These are phyloP conservation scores for Fusarium keratoplasticum DNA, from an alignment of 2,329 filamentous ascomycete species.

Conservation along the genomic window DNA sequence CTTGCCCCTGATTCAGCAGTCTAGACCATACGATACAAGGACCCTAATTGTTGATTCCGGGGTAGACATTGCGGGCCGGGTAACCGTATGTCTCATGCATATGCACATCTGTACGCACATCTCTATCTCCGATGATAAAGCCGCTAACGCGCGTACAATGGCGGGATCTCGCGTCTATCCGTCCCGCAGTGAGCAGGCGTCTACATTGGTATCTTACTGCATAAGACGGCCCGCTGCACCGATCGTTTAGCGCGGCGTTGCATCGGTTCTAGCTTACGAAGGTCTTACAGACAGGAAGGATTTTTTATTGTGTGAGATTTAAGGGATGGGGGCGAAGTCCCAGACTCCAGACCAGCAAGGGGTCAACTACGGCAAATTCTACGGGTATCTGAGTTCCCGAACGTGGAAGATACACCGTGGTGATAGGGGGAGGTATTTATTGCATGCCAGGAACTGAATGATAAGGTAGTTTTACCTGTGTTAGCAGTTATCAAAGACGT, in stretches of 20 bases:
- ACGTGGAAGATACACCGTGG: neutral
- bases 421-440: neutral
- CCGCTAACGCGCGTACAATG: neutral
- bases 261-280: neutral
- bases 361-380: neutral
- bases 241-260: neutral
- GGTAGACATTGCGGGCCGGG: neutral
- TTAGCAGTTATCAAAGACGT: neutral
- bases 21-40: neutral
- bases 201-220: neutral
- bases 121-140: neutral
- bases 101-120: neutral
- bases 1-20: neutral
- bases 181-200: neutral
- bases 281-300: neutral
- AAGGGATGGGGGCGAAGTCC: neutral
- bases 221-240: neutral
- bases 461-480: neutral
- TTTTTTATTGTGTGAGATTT: neutral
- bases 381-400: neutral
- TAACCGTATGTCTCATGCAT: constrained; percentile 5
- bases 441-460: neutral
- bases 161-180: neutral
- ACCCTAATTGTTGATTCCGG: neutral
- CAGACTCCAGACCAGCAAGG: neutral